A percentile compares a stretch with the other conserved stretches of the same genome.
These are phyloP conservation scores for Lactarius hengduanensis DNA, from an alignment of 768 basidiomycete species.

Conservation along the genomic window DNA sequence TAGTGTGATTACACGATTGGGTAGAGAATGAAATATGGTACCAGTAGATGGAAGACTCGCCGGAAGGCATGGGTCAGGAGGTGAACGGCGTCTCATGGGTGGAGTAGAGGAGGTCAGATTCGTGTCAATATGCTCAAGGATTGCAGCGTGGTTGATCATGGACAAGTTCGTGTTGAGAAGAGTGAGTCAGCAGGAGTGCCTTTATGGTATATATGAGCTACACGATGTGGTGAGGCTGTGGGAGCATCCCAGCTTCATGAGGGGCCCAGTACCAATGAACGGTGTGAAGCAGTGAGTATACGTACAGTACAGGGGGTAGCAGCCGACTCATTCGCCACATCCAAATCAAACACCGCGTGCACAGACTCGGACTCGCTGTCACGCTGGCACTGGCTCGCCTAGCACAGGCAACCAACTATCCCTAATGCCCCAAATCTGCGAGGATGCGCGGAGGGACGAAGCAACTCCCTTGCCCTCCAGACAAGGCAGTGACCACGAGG, in stretches of 20 bases:
- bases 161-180: conserved; percentile 1
- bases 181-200: background rate
- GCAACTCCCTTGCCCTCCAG: conserved; percentile 16
- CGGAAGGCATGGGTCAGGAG: conserved; percentile 58
- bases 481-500: conserved; percentile 25
- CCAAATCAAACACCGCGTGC: background rate
- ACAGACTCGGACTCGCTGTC: background rate
- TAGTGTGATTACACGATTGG: conserved; percentile 26
- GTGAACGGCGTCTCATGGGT: conserved; percentile 40
- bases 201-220: conserved; percentile 9
- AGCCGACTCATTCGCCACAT: background rate
- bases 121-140: conserved; percentile 23
- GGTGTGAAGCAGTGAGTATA: background rate
- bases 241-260: conserved; percentile 12
- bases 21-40: conserved; percentile 36
- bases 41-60: conserved; percentile 67
- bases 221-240: conserved; percentile 5
- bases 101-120: background rate
- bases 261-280: background rate
- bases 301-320: background rate
- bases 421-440: conserved; percentile 52
- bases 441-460: conserved; percentile 44
- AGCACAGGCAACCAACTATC: background rate
- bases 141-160: conserved; percentile 26
- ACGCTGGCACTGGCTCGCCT: background rate